A percentile compares a stretch with the other conserved stretches of the same genome.
These are phyloP conservation scores for Medicago ruthenica DNA, from an alignment of 306 rosid species.

Conservation along the genomic window DNA sequence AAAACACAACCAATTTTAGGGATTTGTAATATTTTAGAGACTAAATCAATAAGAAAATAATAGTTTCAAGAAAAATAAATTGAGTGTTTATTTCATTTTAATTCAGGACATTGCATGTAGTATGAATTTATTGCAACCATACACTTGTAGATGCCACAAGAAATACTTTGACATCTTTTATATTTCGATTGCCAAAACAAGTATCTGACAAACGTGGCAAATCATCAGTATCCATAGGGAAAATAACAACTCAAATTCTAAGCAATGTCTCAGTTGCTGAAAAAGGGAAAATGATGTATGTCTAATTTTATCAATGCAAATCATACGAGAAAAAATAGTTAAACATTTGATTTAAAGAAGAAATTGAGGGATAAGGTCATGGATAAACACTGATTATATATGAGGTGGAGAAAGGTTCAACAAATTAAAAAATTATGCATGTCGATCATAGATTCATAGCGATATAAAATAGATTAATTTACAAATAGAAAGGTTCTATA, in stretches of 20 bases:
- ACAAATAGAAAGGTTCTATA: slow-evolving; percentile 50
- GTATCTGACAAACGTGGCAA: not conserved
- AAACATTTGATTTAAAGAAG: not conserved
- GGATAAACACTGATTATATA: not conserved
- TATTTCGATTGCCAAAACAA: not conserved
- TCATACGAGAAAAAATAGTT: slow-evolving; percentile 2
- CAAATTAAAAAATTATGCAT: slow-evolving; percentile 53
- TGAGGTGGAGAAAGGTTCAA: slow-evolving; percentile 29
- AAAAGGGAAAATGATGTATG: slow-evolving; percentile 25
- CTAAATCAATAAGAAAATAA: too few species aligned
- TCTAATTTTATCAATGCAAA: slow-evolving; percentile 8
- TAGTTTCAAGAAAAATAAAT: too few species aligned
- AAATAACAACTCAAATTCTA: slow-evolving; percentile 13
- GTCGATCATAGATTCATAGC: slow-evolving; percentile 40
- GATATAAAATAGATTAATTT: slow-evolving; percentile 46
- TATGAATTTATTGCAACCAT: not conserved
- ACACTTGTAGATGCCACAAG: not conserved
- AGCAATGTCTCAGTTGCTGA: not conserved
- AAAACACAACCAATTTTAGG: too few species aligned
- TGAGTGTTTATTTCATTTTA: not conserved
- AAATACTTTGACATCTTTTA: not conserved
- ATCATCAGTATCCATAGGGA: not conserved
- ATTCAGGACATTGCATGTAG: not conserved
- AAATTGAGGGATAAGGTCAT: not conserved
- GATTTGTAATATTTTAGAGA: too few species aligned